Evolutionary conservation across 192 early-diverging fungal species (phyloP), one percentile per base, ranked within the genome.

Genomic region (Gonapodya sp.): DNA sequence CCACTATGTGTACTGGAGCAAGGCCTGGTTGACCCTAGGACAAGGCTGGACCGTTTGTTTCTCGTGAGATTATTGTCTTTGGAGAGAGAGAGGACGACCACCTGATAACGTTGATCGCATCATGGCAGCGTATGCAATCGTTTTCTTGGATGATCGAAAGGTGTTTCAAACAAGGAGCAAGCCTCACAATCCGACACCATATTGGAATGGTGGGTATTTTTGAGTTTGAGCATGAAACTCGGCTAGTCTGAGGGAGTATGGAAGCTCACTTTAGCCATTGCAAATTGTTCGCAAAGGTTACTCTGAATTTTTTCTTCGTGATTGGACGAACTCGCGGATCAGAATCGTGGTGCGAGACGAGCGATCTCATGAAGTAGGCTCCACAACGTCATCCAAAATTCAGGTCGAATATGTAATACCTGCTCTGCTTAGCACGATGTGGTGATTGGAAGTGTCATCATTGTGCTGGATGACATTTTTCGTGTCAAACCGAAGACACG

Each of bases 121-220:
- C 24, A 16, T 64, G 46, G 46, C 46, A 64, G 46, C 46, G 8
- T 64, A 64, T 24, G 46, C 24, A 24, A 16, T 64, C 24, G 46
- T 64, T 8, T 64, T 64, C 46, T 24, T 64, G 46, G 24, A 64
- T 24, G 46, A 64, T 64, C 8, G 46, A 64, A 64, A 64, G 24
- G 46, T 64, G 8, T 64, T 77, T 34, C 75, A 77, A 33, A 77
- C 75, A 34, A 2, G 75, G 8, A 77, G 18, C 2, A 77, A 77
- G 34, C 34, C 2, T 18, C 75, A 77, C 31, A 77, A 77, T 77
- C 75, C 75, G 75, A 34, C 75, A 33, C 75, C 75, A 32, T 77
- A 77, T 77, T 77, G 75, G 75, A 77, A 77, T 77, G 34, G 8
- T 2, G 18, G n/a, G n/a, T n/a, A n/a, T n/a, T n/a, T n/a, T n/a